These are phyloP conservation scores for Xerocomus nothofagi DNA, from an alignment of 1,284 basidiomycete species.

Conservation along the genomic window DNA sequence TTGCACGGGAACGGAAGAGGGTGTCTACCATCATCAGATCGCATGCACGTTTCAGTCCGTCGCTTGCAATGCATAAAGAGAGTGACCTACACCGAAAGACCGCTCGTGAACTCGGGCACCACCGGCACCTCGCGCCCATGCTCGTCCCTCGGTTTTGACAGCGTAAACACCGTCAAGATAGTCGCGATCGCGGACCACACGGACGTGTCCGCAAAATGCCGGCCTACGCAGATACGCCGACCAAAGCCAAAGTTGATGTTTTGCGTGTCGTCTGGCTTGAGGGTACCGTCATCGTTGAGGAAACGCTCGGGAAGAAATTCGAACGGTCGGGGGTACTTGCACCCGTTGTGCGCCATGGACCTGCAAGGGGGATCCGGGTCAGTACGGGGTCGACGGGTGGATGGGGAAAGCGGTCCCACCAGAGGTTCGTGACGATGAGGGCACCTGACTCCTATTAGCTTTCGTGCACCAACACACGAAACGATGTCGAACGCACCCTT, in stretches of 20 bases:
- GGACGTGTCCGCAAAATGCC: conserved; percentile 19
- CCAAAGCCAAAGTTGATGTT: conserved; percentile 25
- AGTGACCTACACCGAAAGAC: conserved; percentile 5
- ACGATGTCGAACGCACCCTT: conserved; percentile 11
- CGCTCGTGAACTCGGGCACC: conserved; percentile 11
- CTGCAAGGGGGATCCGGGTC: conserved; percentile 1
- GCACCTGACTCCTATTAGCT: conserved; percentile 6
- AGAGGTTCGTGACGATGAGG: conserved; percentile 18
- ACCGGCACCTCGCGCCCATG: conserved; percentile 10
- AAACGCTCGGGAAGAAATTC: conserved; percentile 22
- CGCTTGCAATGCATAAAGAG: too few relatives aligned
- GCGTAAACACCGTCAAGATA: conserved; percentile 15
- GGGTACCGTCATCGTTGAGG: conserved; percentile 16
- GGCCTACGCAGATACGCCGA: conserved; percentile 19
- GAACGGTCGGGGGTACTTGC: conserved; percentile 15
- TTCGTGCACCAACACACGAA: neutral
- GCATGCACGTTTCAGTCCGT: neutral
- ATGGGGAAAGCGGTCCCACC: conserved; percentile 1
- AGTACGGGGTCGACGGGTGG: neutral
- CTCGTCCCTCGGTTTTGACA: conserved; percentile 8
- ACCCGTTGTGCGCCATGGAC: conserved; percentile 22
- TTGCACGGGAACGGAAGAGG: conserved; percentile 19
- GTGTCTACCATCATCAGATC: conserved; percentile 7
- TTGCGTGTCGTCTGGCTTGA: conserved; percentile 17
- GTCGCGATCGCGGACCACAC: conserved; percentile 20